phyloP scores from a whole-genome alignment of 2,329 filamentous ascomycete genomes.

The Ilyonectria sp. region DNA sequence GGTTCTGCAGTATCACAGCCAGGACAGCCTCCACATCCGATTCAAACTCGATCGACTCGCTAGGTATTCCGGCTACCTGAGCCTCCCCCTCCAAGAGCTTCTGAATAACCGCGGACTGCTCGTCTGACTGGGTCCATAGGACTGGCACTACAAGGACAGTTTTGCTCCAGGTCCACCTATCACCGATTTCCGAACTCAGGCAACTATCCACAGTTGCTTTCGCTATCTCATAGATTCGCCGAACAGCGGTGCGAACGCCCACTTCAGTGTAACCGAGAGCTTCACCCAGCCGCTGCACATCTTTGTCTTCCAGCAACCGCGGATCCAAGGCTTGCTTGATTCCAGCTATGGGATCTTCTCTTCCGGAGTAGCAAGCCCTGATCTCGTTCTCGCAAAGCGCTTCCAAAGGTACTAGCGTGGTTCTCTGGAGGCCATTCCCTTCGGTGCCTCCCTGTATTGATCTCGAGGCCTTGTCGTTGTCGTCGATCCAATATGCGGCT shows the following conservation, averaged over 20 bases:
- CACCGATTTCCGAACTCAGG: not conserved
- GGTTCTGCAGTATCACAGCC: not conserved
- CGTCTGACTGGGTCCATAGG: slow-evolving; percentile 1
- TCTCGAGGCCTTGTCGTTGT: not conserved
- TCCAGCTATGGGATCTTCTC: not conserved
- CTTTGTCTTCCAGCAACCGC: not conserved
- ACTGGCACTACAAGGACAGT: slow-evolving; percentile 1
- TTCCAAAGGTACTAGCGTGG: not conserved
- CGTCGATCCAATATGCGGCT: not conserved
- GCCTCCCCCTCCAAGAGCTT: not conserved
- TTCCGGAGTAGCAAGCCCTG: not conserved
- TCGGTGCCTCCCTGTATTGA: not conserved
- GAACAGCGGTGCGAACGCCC: not conserved
- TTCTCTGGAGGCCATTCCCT: slow-evolving; percentile 1
- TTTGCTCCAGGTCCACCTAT: not conserved
- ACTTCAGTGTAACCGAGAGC: not conserved
- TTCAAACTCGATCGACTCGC: not conserved
- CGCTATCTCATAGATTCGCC: slow-evolving; percentile 2
- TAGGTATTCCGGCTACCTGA: not conserved
- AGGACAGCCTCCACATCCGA: not conserved
- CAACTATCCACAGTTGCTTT: not conserved
- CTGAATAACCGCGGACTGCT: not conserved
- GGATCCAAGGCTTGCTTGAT: not conserved
- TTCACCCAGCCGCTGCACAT: not conserved
- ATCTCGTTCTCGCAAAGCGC: not conserved